Base-by-base conservation (phyloP, 495 filamentous ascomycete species). In the Thermothielavioides terrestris region DNA sequence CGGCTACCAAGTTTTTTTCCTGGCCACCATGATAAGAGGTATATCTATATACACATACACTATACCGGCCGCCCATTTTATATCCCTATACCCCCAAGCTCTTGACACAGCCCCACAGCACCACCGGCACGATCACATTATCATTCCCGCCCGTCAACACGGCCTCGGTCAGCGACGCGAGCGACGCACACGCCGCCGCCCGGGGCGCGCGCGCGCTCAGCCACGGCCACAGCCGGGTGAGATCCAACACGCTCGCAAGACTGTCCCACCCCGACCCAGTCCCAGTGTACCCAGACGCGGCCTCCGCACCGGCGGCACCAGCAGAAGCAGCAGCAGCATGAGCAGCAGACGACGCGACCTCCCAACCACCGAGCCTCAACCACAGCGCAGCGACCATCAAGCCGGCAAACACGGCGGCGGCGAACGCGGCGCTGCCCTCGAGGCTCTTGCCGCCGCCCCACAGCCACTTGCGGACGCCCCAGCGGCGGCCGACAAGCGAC, bases 61-160 rank as follows among this genome's bases (percentile, higher is more conserved):
- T n/a, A 18, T 20, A 10, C 5, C 15, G 27, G n/a, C 9, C 9
- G 4, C 23, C 44, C 6, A 28, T 41, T 42, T 47, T 39, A 27
- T 35, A 42, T 32, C 31, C 39, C 25, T 53, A 64, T n/a, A 62
- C 36, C 36, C 49, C 77, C 57, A 94, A 67, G 5, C 83, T 84
- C 58, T 88, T 82, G 50, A 95, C 89, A 55, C 92, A 76, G 58
- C 87, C 73, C 92, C 92, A 99, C 42, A 97, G 67, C 46, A 94
- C 83, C 34, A 97, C 79, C n/a, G 94, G 94, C 53, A 97, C 92
- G 46, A 96, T 79, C 22, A 99, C 91, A 73, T 99, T 99, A 71
- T 99, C 92, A 74, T 99, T 99, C 42, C 89, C 92, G 10, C 92
- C 94, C 38, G 94, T 97, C 47, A 97, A 70, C 49, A 96, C 89